Evolutionary conservation across 306 rosid genomes (phyloP).

Genomic region (Malus asiatica): DNA sequence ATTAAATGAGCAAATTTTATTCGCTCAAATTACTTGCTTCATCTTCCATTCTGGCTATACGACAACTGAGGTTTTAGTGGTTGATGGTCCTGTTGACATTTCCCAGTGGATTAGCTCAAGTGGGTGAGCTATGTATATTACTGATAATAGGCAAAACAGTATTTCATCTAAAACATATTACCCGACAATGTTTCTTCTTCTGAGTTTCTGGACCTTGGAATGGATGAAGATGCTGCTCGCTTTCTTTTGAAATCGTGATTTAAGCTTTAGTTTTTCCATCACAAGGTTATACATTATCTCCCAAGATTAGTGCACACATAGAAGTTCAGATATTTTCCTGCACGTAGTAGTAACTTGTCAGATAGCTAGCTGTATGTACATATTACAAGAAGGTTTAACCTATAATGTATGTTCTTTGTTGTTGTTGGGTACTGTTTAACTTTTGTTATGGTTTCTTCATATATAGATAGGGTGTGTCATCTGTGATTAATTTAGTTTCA

Average conservation of each 20-base stretch:
- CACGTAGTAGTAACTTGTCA: background rate
- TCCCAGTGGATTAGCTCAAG: background rate
- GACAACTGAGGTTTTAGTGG: background rate
- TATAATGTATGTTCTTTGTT: background rate
- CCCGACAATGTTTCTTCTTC: background rate
- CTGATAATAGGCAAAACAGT: background rate
- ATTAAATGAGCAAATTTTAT: background rate
- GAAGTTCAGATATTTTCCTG: background rate
- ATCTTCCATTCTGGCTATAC: background rate
- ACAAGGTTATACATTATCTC: background rate
- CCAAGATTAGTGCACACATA: background rate
- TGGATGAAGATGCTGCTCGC: background rate
- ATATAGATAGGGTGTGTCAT: background rate
- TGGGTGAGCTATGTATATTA: background rate
- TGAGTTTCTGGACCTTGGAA: background rate
- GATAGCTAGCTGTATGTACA: background rate
- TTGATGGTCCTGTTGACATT: background rate
- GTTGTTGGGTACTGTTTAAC: background rate
- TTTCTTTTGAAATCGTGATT: background rate
- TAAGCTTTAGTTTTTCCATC: background rate
- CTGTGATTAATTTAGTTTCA: background rate
- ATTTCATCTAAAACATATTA: background rate
- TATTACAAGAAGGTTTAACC: background rate
- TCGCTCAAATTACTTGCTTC: background rate
- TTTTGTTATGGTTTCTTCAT: background rate